A percentile compares a stretch with the other conserved stretches of the same genome.
These are phyloP conservation scores for Besnoitia besnoiti DNA, from an alignment of 169 alveolate genomes.

Conservation along the genomic window DNA sequence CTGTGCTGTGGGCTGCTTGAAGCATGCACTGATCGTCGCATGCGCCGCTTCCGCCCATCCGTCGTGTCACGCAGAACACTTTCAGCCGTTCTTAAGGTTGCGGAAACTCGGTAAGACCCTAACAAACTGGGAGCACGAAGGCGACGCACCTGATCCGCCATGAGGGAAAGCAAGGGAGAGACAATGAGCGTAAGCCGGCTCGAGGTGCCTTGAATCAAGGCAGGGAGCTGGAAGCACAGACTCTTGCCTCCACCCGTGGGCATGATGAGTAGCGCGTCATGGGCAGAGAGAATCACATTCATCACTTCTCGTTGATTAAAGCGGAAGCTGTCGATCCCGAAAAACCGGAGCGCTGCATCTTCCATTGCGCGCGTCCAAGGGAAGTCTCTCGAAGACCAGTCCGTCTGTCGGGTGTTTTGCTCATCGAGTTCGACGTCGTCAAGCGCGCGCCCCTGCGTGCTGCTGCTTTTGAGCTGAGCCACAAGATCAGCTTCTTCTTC, in stretches of 20 bases:
- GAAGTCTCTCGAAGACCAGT: constrained; percentile 19
- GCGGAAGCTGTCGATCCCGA: constrained; percentile 43
- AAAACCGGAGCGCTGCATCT: neutral
- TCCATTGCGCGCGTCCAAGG: constrained; percentile 32
- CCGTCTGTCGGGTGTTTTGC: neutral
- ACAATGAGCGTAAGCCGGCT: constrained; percentile 82
- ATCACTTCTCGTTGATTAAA: constrained; percentile 90
- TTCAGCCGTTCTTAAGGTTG: too few species aligned
- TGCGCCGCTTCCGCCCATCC: too few species aligned
- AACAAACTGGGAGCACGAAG: too few species aligned
- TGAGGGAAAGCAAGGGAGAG: constrained; percentile 91
- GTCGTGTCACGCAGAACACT: too few species aligned
- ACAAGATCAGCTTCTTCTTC: neutral
- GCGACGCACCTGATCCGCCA: constrained; percentile 90
- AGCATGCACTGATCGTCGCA: too few species aligned
- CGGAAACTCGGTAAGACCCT: too few species aligned
- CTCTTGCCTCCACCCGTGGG: constrained; percentile 99
- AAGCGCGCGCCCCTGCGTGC: neutral
- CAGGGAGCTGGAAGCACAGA: constrained; percentile 94
- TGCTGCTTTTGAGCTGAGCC: neutral
- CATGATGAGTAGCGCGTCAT: constrained; percentile 94
- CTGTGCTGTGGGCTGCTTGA: too few species aligned
- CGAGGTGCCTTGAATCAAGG: constrained; percentile 78
- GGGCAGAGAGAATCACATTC: constrained; percentile 88
- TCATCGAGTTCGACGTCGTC: neutral